These are phyloP conservation scores for Filosporella fistucella DNA, from an alignment of 495 filamentous ascomycete species.

Conservation along the genomic window DNA sequence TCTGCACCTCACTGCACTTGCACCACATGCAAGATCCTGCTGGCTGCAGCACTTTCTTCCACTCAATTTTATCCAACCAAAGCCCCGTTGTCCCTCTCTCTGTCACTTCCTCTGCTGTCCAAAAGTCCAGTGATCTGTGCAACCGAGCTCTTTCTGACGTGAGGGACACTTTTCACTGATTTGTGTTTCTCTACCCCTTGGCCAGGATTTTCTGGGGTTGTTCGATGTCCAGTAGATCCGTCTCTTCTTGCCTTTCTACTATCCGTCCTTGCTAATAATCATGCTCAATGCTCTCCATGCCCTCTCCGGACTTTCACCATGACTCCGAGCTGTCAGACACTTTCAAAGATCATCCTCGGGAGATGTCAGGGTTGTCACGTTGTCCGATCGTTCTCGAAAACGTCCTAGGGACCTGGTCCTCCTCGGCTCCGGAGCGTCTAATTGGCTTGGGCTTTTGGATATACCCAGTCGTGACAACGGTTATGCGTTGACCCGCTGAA, in stretches of 20 bases:
- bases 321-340: neutral
- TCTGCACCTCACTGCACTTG: neutral
- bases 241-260: too few relatives aligned
- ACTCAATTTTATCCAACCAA: neutral
- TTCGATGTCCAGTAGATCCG: too few relatives aligned
- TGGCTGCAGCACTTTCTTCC: neutral
- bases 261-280: too few relatives aligned
- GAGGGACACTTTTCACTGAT: too few relatives aligned
- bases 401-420: neutral
- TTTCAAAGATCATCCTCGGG: constrained; percentile 4
- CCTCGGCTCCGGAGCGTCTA: constrained; percentile 1
- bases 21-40: neutral
- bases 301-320: neutral
- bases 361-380: constrained; percentile 18
- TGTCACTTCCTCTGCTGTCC: neutral
- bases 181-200: too few relatives aligned
- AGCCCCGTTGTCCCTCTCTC: neutral
- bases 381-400: constrained; percentile 11
- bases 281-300: neutral
- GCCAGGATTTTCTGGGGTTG: too few relatives aligned
- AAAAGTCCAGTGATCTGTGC: too few relatives aligned
- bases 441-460: constrained; percentile 12
- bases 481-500: constrained; percentile 24
- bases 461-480: constrained; percentile 20
- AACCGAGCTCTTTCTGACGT: too few relatives aligned